phyloP scores from a whole-genome alignment of 2,329 filamentous ascomycete species.

The Ceratocystis lukuohia region DNA sequence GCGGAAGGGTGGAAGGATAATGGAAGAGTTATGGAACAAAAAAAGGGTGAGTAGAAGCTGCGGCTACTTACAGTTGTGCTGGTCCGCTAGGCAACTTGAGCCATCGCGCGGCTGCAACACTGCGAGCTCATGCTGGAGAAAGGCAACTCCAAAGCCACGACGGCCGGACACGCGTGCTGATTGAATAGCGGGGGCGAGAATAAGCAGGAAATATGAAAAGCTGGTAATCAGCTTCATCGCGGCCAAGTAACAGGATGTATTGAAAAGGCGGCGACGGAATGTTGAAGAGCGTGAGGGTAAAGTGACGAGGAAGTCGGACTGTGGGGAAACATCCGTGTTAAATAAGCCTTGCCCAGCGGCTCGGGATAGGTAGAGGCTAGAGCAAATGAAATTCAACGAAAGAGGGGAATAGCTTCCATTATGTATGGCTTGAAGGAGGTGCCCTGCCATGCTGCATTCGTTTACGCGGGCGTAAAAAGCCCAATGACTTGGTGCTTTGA shows the following conservation, averaged over 20 bases:
- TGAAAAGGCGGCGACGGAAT: background rate
- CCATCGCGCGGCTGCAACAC: slow-evolving; percentile 2
- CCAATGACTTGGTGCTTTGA: background rate
- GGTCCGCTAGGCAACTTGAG: background rate
- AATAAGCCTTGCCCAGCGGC: background rate
- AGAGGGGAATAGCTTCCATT: background rate
- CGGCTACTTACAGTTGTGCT: slow-evolving; percentile 11
- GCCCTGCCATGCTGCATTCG: background rate
- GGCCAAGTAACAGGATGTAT: background rate
- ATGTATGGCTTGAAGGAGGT: background rate
- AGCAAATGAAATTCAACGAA: background rate
- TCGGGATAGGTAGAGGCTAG: background rate
- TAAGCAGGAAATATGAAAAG: background rate
- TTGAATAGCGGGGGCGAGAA: background rate
- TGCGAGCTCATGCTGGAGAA: slow-evolving; percentile 2
- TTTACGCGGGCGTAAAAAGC: background rate
- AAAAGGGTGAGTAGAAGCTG: background rate
- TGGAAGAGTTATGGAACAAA: background rate
- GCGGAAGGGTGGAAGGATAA: background rate
- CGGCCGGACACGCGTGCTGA: slow-evolving; percentile 7
- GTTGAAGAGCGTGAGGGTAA: background rate
- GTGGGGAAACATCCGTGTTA: too few species aligned
- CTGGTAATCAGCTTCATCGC: background rate
- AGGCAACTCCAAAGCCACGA: slow-evolving; percentile 4
- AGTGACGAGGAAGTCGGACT: background rate